Conservation (phyloP, 345 rosid genomes). For the Linum usitatissimum region DNA sequence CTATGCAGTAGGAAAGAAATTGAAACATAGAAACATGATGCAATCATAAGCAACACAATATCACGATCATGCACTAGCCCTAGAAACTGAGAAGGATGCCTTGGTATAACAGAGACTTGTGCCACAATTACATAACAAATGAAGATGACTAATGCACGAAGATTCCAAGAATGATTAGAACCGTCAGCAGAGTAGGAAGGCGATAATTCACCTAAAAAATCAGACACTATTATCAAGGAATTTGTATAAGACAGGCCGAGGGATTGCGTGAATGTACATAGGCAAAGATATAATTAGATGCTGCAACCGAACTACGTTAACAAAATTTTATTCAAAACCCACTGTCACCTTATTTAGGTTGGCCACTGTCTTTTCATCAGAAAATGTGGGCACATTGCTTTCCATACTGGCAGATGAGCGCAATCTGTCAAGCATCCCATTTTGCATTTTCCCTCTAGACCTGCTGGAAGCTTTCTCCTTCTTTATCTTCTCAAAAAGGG, state of each 20-base stretch:
- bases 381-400: slow-evolving; percentile 14
- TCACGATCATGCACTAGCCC: not conserved
- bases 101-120: not conserved
- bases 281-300: not conserved
- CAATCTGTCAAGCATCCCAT: slow-evolving; percentile 40
- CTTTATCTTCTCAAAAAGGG: slow-evolving; percentile 83
- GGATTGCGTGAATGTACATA: not conserved
- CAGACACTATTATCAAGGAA: not conserved
- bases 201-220: not conserved
- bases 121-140: not conserved
- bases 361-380: slow-evolving; percentile 19
- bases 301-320: not conserved
- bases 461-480: slow-evolving; percentile 36
- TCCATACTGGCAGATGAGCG: slow-evolving; percentile 38
- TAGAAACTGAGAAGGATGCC: not conserved
- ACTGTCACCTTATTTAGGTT: slow-evolving; percentile 32
- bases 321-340: slow-evolving; percentile 20
- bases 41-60: not conserved
- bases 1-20: not conserved
- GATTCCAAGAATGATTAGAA: not conserved
- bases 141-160: not conserved
- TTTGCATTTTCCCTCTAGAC: slow-evolving; percentile 29
- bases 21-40: not conserved
- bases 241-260: not conserved
- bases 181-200: not conserved